A percentile compares a stretch with the other conserved stretches of the same genome.
These are phyloP conservation scores for Candida frijolesensis DNA, from an alignment of 1,139 yeast genomes.

Conservation along the genomic window DNA sequence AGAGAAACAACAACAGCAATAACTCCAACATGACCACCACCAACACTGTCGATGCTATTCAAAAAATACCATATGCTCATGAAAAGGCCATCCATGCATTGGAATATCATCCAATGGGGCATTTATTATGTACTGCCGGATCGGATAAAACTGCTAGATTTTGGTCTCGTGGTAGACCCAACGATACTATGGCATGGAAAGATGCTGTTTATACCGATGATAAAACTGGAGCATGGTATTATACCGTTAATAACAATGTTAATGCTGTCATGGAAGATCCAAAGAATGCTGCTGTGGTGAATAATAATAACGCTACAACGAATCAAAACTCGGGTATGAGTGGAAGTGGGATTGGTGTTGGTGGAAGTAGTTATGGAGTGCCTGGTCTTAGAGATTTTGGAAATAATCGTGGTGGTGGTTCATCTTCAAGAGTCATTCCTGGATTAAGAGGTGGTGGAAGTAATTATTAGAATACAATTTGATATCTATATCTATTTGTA, in stretches of 20 bases:
- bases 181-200: constrained; percentile 79
- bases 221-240: constrained; percentile 73
- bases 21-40: too few species aligned
- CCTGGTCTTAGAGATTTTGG: neutral
- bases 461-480: neutral
- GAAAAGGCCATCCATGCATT: constrained; percentile 89
- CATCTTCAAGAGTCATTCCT: constrained; percentile 6
- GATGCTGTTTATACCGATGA: constrained; percentile 76
- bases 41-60: constrained; percentile 47
- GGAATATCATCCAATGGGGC: constrained; percentile 94
- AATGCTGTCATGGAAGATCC: constrained; percentile 55
- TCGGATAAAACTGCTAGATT: constrained; percentile 92
- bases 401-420: neutral
- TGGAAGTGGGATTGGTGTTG: neutral
- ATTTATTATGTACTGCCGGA: constrained; percentile 86
- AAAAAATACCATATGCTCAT: constrained; percentile 86
- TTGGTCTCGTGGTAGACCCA: constrained; percentile 93
- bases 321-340: neutral
- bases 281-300: constrained; percentile 2
- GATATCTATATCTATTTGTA: neutral
- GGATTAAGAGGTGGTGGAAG: constrained; percentile 8
- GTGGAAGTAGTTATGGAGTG: neutral
- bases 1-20: constrained; percentile 15
- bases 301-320: neutral
- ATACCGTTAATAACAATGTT: constrained; percentile 65